These are phyloP conservation scores for Saussurea involucrata DNA, from an alignment of 129 eudicot species.

Conservation along the genomic window DNA sequence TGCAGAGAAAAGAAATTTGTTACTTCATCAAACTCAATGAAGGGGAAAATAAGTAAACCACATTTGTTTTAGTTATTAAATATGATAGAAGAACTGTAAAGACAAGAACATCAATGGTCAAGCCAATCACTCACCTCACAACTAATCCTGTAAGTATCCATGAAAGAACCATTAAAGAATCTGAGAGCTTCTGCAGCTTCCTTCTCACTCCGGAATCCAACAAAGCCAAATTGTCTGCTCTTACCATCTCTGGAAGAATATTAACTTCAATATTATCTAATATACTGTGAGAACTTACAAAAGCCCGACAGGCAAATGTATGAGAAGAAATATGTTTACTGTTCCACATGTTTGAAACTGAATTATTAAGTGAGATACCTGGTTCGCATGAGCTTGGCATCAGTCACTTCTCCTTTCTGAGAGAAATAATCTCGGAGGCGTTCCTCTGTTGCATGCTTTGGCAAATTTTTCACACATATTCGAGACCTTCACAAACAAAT, in stretches of 20 bases:
- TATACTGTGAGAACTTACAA: neutral
- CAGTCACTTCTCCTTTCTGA: slow-evolving; percentile 91
- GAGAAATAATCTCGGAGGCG: slow-evolving; percentile 77
- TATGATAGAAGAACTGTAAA: neutral
- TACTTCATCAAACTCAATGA: neutral
- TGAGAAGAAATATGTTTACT: neutral
- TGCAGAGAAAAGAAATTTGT: neutral
- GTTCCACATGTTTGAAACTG: neutral
- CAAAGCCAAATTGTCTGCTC: slow-evolving; percentile 96
- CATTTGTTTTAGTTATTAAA: neutral
- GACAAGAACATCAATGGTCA: neutral
- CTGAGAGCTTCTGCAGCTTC: slow-evolving; percentile 89
- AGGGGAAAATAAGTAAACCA: neutral
- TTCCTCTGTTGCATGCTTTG: slow-evolving; percentile 68
- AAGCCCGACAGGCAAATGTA: neutral
- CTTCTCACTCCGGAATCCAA: slow-evolving; percentile 75
- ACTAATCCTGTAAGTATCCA: slow-evolving; percentile 72
- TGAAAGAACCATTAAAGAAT: slow-evolving; percentile 69
- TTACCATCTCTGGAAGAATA: slow-evolving; percentile 77
- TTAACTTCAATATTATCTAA: slow-evolving; percentile 9
- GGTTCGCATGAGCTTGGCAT: slow-evolving; percentile 91
- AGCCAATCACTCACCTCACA: slow-evolving; percentile 67
- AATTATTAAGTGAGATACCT: slow-evolving; percentile 29
- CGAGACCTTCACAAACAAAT: slow-evolving; percentile 64
- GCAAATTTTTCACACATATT: slow-evolving; percentile 80